Conservation (phyloP, 225 moss, liverwort and hornwort species). For the Bryum argenteum region DNA sequence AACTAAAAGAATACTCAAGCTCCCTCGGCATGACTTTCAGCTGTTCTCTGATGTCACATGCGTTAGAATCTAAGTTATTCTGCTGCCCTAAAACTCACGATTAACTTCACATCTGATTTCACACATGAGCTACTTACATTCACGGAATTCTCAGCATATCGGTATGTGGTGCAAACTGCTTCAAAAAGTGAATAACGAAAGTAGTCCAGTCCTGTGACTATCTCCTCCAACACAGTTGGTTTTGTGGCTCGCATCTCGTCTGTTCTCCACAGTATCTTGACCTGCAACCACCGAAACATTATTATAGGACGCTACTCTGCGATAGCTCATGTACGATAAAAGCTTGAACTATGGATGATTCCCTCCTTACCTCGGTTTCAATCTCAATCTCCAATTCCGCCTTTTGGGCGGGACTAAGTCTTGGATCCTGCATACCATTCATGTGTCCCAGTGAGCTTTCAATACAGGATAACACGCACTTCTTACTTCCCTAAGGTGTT, state of each 20-base stretch:
- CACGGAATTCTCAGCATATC: constrained; percentile 89
- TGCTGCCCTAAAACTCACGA: constrained; percentile 3
- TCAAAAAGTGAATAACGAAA: constrained; percentile 95
- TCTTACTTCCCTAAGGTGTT: background rate
- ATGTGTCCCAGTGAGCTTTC: constrained; percentile 23
- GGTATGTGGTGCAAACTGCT: constrained; percentile 95
- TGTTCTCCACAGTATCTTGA: constrained; percentile 96
- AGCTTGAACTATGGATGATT: constrained; percentile 10
- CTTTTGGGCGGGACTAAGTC: constrained; percentile 89
- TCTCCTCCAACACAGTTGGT: constrained; percentile 96
- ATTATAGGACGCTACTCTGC: constrained; percentile 12
- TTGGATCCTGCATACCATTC: constrained; percentile 66
- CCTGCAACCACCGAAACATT: constrained; percentile 44
- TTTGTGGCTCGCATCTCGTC: constrained; percentile 93
- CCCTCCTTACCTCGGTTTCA: constrained; percentile 82
- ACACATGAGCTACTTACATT: constrained; percentile 44
- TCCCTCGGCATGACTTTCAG: too few relatives aligned
- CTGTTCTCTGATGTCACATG: constrained; percentile 13
- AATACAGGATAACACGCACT: constrained; percentile 19
- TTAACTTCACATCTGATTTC: constrained; percentile 13
- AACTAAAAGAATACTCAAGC: too few relatives aligned
- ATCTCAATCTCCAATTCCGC: constrained; percentile 80
- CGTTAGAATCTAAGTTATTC: constrained; percentile 10
- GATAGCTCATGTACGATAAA: constrained; percentile 8
- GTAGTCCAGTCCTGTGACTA: constrained; percentile 90